Conservation (phyloP, 1,284 basidiomycete species). For the Ceratorhiza oryzae-sativae region DNA sequence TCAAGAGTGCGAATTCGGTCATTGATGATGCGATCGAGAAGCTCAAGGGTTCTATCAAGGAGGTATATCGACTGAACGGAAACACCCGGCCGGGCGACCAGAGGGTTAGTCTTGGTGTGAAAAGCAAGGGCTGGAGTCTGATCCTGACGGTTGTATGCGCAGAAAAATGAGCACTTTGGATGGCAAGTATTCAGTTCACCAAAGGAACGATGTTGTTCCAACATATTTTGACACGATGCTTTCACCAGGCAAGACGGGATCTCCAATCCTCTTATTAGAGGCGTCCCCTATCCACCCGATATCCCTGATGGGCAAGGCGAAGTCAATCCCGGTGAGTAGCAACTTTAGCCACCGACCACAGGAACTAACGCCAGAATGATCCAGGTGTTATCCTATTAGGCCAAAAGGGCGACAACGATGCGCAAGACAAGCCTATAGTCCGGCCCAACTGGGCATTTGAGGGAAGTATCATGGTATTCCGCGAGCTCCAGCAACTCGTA, state of each 20-base stretch:
- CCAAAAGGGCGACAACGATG: not conserved
- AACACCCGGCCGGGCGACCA: not conserved
- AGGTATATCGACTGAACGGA: not conserved
- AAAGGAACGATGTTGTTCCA: not conserved
- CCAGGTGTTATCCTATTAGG: not conserved
- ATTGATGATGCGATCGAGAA: constrained; percentile 7
- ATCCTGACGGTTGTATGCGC: not conserved
- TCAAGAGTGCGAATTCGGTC: not conserved
- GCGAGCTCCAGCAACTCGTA: constrained; percentile 6
- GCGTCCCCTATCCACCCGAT: not conserved
- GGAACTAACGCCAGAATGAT: not conserved
- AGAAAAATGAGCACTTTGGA: constrained; percentile 24
- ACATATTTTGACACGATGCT: not conserved
- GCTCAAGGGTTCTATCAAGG: not conserved
- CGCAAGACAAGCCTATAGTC: not conserved
- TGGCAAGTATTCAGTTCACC: not conserved
- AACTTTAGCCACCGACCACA: not conserved
- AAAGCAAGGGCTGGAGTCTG: not conserved
- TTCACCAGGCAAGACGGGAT: not conserved
- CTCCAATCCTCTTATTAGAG: constrained; percentile 7
- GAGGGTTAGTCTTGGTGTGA: not conserved
- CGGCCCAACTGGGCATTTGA: constrained; percentile 2
- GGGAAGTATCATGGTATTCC: constrained; percentile 16
- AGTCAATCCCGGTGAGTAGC: not conserved
- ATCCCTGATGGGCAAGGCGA: not conserved